Percentiles rank a stretch among this genome's conserved stretches.
phyloP scores from a whole-genome alignment of 805 yeast genomes.

The Candida gorgasii region DNA sequence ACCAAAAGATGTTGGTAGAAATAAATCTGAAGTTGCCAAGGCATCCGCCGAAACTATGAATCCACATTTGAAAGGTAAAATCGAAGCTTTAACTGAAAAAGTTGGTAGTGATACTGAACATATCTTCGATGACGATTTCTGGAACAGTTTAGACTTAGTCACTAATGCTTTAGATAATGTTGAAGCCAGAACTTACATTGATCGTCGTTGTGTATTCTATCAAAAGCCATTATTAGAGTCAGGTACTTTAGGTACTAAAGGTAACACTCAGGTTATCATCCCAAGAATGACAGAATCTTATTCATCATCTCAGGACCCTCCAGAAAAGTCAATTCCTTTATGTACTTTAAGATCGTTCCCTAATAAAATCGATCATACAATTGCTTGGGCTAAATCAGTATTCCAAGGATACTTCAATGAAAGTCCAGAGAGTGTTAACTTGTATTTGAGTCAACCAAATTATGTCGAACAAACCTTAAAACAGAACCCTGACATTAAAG shows the following conservation, averaged over 20 bases:
- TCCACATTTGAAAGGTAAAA: conserved; percentile 76
- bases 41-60: conserved; percentile 82
- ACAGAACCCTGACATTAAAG: conserved; percentile 89
- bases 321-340: conserved; percentile 95
- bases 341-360: conserved; percentile 98
- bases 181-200: conserved; percentile 97
- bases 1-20: conserved; percentile 89
- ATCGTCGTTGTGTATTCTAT: conserved; percentile 93
- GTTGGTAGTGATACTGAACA: conserved; percentile 93
- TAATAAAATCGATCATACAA: conserved; percentile 96
- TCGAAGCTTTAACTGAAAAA: conserved; percentile 76
- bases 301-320: conserved; percentile 96
- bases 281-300: conserved; percentile 95
- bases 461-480: conserved; percentile 89
- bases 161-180: conserved; percentile 97
- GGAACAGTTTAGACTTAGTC: conserved; percentile 83
- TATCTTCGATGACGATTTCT: conserved; percentile 80
- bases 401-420: conserved; percentile 92
- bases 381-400: conserved; percentile 97
- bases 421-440: conserved; percentile 89
- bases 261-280: conserved; percentile 94
- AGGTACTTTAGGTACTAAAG: conserved; percentile 97
- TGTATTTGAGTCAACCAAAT: conserved; percentile 87
- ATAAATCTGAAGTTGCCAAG: conserved; percentile 90
- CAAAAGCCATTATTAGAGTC: conserved; percentile 90